Evolutionary conservation across 257 asterid species (phyloP).

Genomic region (Eustoma russellianum): DNA sequence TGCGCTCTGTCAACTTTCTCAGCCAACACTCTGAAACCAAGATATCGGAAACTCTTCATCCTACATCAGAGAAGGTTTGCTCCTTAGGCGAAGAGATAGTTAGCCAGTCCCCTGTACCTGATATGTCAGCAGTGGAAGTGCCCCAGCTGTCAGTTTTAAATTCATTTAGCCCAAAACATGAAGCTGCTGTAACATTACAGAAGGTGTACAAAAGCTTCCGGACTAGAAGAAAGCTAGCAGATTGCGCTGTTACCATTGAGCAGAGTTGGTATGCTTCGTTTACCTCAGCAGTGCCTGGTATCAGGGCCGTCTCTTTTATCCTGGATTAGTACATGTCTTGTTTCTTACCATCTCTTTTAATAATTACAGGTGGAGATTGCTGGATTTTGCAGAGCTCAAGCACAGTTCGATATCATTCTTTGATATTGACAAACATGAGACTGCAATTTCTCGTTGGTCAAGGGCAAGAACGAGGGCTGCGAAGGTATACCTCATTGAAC

Average conservation of each 20-base stretch:
- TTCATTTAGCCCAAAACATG: slow-evolving; percentile 53
- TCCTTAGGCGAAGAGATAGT: slow-evolving; percentile 8
- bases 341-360: background rate
- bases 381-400: slow-evolving; percentile 86
- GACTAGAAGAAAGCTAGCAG: slow-evolving; percentile 50
- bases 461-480: slow-evolving; percentile 61
- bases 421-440: slow-evolving; percentile 57
- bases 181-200: slow-evolving; percentile 84
- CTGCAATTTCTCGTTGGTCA: slow-evolving; percentile 56
- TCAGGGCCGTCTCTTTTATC: background rate
- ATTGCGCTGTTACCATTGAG: slow-evolving; percentile 61
- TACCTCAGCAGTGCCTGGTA: background rate
- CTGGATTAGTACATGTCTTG: background rate
- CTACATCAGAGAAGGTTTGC: slow-evolving; percentile 20
- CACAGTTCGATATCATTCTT: slow-evolving; percentile 90
- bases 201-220: slow-evolving; percentile 68
- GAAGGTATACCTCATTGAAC: slow-evolving; percentile 20
- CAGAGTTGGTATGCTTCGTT: slow-evolving; percentile 35
- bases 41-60: slow-evolving; percentile 24
- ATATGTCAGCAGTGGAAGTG: slow-evolving; percentile 1
- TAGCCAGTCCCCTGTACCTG: background rate
- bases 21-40: slow-evolving; percentile 24
- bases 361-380: slow-evolving; percentile 54
- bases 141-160: slow-evolving; percentile 23
- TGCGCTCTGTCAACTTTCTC: slow-evolving; percentile 29